Evolutionary conservation across 2,329 filamentous ascomycete species (phyloP), one percentile per base, ranked within the genome.

Genomic region (Leptographium galeiforme): DNA sequence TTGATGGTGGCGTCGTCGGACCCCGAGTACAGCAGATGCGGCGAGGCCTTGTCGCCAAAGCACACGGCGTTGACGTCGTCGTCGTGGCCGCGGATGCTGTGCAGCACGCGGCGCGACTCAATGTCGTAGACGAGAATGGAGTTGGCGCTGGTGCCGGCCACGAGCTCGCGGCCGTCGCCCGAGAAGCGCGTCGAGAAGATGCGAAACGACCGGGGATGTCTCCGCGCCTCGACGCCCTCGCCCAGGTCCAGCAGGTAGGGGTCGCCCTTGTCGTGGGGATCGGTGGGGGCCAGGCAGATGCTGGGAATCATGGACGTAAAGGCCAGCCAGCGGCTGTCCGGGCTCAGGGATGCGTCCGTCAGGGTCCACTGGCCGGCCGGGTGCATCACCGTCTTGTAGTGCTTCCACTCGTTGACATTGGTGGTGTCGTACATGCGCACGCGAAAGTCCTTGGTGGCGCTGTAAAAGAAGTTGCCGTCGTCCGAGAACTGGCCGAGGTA

Each of bases 381-480:
- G 66, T 93, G 95, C 33, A 75, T 72, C 6, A 89, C 87, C 0
- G 87, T 91, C 70, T 91, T 97, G 74, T 96, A 96, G 67, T 95
- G 90, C 65, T 85, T 85, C 93, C 93, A 98, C 59, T 89, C 79
- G 67, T 93, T 95, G 0, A 91, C 89, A 61, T 96, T 95, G 2
- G 87, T 90, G 0, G 93, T 97, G 66, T 97, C 91, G 68, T 97
- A 98, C 87, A 98, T 90, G 52, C 90, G 85, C 11, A 98, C 89
- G 60, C 82, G 85, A 70, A 95, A 95, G 67, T 97, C 90, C 67
- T 96, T 89, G 11, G 85, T 86, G 63, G 87, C 93, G 7, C 85
- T 84, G 65, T 91, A 97, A 72, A 96, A 97, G 72, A 97, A 97
- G 67, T 95, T 95, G 32, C 93, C 93, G 61, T 98, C 93, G 59